Percentiles rank a stretch among this genome's conserved stretches.
These are phyloP conservation scores for Blastobotrys terrestris DNA, from an alignment of 805 yeast species.

Conservation along the genomic window DNA sequence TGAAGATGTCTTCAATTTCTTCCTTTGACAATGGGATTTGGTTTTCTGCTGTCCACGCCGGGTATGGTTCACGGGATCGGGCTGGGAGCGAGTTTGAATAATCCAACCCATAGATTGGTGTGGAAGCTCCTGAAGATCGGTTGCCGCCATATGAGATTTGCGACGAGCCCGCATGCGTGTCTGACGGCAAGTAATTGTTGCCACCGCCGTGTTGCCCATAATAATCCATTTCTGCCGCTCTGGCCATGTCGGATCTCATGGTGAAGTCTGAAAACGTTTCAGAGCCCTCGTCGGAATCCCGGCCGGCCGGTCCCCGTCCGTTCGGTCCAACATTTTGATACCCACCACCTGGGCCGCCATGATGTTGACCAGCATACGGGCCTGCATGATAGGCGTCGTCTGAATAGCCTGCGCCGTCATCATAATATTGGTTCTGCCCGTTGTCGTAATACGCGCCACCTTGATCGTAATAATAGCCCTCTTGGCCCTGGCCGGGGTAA, in stretches of 20 bases:
- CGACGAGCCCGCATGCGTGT: constrained; percentile 32
- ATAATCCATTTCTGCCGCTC: constrained; percentile 34
- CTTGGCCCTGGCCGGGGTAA: constrained; percentile 36
- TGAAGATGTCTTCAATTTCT: constrained; percentile 52
- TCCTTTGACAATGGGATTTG: constrained; percentile 35
- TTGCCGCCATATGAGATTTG: constrained; percentile 77
- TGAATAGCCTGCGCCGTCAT: constrained; percentile 27
- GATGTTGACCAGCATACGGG: constrained; percentile 35
- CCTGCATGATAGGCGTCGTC: constrained; percentile 39
- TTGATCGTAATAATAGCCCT: constrained; percentile 32
- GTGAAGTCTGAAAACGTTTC: constrained; percentile 40
- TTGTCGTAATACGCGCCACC: constrained; percentile 31
- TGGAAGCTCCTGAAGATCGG: constrained; percentile 87
- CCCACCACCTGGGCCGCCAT: constrained; percentile 12
- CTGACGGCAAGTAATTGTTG: constrained; percentile 24
- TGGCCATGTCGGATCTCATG: constrained; percentile 36
- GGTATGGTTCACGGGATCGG: constrained; percentile 81
- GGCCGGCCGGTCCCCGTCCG: constrained; percentile 17
- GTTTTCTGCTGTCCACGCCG: constrained; percentile 89
- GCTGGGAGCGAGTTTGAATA: constrained; percentile 49
- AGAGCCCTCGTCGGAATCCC: constrained; percentile 29
- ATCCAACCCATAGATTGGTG: constrained; percentile 80
- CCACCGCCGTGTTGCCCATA: constrained; percentile 31
- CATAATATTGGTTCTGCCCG: constrained; percentile 31
- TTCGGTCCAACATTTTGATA: constrained; percentile 13